Evolutionary conservation across 139 green algal genomes (phyloP).

Genomic region (Haematococcus lacustris): DNA sequence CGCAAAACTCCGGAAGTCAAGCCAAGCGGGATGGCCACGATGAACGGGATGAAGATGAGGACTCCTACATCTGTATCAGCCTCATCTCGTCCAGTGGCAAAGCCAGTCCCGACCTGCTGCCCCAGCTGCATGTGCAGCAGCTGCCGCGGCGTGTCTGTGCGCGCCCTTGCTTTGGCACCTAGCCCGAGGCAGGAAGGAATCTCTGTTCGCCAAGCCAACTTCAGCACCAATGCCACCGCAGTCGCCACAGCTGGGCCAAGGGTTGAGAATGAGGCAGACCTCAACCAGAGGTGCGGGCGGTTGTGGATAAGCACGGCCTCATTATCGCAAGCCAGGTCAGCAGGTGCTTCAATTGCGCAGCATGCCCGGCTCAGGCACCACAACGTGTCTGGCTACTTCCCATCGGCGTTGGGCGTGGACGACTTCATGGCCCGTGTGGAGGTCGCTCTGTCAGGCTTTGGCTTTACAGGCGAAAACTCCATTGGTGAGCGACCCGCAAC

Average conservation of each 20-base stretch:
- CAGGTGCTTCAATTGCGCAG: background rate
- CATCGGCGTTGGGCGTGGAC: constrained; percentile 57
- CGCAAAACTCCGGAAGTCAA: too few relatives aligned
- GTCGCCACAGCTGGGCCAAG: background rate
- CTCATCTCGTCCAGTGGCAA: too few relatives aligned
- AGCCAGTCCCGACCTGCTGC: too few relatives aligned
- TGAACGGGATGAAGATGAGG: too few relatives aligned
- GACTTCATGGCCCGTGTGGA: constrained; percentile 74
- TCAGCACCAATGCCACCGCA: too few relatives aligned
- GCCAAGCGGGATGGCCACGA: too few relatives aligned
- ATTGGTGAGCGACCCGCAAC: constrained; percentile 41
- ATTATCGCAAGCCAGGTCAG: background rate
- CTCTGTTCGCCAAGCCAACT: too few relatives aligned
- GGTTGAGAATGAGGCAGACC: background rate
- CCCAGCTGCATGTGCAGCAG: too few relatives aligned
- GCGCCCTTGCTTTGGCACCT: too few relatives aligned
- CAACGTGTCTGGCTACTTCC: constrained; percentile 47
- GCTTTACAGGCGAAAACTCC: constrained; percentile 55
- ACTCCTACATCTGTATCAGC: too few relatives aligned
- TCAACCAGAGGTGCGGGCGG: background rate
- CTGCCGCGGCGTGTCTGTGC: too few relatives aligned
- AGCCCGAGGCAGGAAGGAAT: too few relatives aligned
- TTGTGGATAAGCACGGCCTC: background rate
- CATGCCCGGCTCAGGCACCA: constrained; percentile 6
- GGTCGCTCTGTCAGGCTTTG: constrained; percentile 54